Evolutionary conservation across 345 rosid genomes (phyloP).

Genomic region (Hypericum perforatum): DNA sequence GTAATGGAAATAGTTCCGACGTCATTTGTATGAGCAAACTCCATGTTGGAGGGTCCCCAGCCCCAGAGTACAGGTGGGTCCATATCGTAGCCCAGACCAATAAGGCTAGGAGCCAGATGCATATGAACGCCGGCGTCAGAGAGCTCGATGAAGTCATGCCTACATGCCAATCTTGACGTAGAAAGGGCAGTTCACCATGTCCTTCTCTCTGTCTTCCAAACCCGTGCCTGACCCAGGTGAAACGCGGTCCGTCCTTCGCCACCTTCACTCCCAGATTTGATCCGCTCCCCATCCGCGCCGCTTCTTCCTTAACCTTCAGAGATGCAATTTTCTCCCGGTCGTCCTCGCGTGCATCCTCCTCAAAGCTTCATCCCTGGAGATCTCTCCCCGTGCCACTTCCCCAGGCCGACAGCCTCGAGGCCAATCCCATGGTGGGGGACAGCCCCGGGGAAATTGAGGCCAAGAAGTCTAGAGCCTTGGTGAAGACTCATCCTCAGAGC

Average conservation of each 20-base stretch:
- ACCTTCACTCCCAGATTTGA: slow-evolving; percentile 12
- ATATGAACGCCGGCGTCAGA: too few relatives aligned
- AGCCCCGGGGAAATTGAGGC: slow-evolving; percentile 32
- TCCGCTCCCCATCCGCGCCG: slow-evolving; percentile 23
- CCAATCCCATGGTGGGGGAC: slow-evolving; percentile 47
- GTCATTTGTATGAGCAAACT: too few relatives aligned
- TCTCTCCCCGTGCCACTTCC: slow-evolving; percentile 18
- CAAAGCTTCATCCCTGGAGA: slow-evolving; percentile 51
- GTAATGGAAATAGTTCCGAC: too few relatives aligned
- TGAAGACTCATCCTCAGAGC: slow-evolving; percentile 53
- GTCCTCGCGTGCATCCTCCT: slow-evolving; percentile 39
- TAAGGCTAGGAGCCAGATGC: too few relatives aligned
- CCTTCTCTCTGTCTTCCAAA: slow-evolving; percentile 26
- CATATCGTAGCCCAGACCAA: too few relatives aligned
- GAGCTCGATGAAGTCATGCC: too few relatives aligned
- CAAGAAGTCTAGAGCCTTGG: slow-evolving; percentile 28
- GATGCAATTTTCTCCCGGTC: slow-evolving; percentile 51
- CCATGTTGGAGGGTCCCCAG: too few relatives aligned
- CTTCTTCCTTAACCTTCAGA: slow-evolving; percentile 22
- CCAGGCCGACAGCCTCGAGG: slow-evolving; percentile 25
- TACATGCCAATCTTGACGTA: too few relatives aligned
- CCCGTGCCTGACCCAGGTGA: slow-evolving; percentile 11
- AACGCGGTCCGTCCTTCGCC: background rate
- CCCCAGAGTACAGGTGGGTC: too few relatives aligned
- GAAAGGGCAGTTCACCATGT: too few relatives aligned